Base-by-base conservation (phyloP, 306 rosid genomes). In the Elaeagnus macrophylla region DNA sequence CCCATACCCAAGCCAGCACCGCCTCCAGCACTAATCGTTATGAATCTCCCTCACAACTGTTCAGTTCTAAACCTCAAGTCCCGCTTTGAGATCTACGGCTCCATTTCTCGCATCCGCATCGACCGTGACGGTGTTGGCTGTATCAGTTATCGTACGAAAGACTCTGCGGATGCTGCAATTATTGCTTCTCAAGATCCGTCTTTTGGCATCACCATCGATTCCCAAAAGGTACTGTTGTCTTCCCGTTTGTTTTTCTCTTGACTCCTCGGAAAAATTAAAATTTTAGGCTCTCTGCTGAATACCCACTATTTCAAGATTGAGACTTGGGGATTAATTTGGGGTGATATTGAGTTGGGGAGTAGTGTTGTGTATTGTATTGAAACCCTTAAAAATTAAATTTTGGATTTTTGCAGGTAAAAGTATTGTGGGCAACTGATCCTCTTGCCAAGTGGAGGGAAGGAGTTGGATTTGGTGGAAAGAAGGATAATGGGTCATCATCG, bases 61-160 rank as follows among this genome's bases (percentile, higher is more conserved):
- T 90, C 97, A 5, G 95, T 90, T 20, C 88, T 90, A 37, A 90
- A 90, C 62, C 85, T 90, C 62, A 90, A 90, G 66, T 81, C 94
- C 51, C 90, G 97, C 35, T 90, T 90, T 67, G 95, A 86, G 77
- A 90, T 90, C 80, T 90, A 90, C 67, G 95, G 97, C 39, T 39
- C 86, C 47, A 86, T 86, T 59, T 77, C 88, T 40, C 91, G 95
- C 77, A 90, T 86, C 74, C 97, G 95, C 57, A 86, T 90, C 61
- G 90, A 81, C 83, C 90, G 94, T 8, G 90, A 74, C 54, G 77
- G 75, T 35, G 78, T 81, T 41, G 95, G 94, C 7, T 80, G 78
- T 62, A 61, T 90, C 50, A 75, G 83, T 8, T 90, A 40, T 67
- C 86, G 94, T 49, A 59, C 58, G 35, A 73, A 84, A 69, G 94